Percentiles rank a stretch among this genome's conserved stretches.
These are phyloP conservation scores for Trichoderma pleuroti DNA, from an alignment of 2,329 filamentous ascomycete genomes.

Conservation along the genomic window DNA sequence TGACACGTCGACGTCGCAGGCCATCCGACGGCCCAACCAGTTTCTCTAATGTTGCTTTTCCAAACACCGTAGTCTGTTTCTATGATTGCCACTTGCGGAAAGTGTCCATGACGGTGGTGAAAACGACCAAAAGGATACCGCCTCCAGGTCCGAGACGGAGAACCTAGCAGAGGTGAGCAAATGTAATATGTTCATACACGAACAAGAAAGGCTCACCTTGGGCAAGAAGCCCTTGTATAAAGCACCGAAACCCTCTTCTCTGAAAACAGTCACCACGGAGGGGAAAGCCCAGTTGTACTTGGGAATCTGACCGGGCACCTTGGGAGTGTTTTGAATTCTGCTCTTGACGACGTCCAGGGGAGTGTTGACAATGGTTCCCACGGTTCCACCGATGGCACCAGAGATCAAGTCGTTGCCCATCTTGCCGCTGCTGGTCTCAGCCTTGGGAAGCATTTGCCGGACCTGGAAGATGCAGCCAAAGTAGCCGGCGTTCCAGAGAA, in stretches of 20 bases:
- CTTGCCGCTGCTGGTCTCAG: conserved; percentile 75
- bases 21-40: background rate
- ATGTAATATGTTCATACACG: background rate
- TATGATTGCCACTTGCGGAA: conserved; percentile 61
- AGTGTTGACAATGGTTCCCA: conserved; percentile 89
- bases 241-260: conserved; percentile 87
- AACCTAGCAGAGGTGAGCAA: conserved; percentile 30
- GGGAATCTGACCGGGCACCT: conserved; percentile 71
- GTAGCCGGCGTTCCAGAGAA: conserved; percentile 87
- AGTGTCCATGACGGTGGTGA: conserved; percentile 87
- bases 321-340: conserved; percentile 90
- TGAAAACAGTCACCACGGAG: conserved; percentile 77
- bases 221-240: conserved; percentile 98
- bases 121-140: conserved; percentile 76
- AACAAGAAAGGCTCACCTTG: conserved; percentile 64
- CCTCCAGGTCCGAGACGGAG: conserved; percentile 53
- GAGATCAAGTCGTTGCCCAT: conserved; percentile 85
- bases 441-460: conserved; percentile 73
- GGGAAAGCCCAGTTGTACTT: conserved; percentile 99
- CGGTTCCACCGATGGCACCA: conserved; percentile 80
- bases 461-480: conserved; percentile 99
- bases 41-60: conserved; percentile 3
- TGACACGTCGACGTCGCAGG: background rate
- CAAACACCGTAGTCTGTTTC: background rate
- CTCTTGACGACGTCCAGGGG: conserved; percentile 98